Conservation (phyloP, 768 basidiomycete genomes). For the Mycena rebaudengoi region DNA sequence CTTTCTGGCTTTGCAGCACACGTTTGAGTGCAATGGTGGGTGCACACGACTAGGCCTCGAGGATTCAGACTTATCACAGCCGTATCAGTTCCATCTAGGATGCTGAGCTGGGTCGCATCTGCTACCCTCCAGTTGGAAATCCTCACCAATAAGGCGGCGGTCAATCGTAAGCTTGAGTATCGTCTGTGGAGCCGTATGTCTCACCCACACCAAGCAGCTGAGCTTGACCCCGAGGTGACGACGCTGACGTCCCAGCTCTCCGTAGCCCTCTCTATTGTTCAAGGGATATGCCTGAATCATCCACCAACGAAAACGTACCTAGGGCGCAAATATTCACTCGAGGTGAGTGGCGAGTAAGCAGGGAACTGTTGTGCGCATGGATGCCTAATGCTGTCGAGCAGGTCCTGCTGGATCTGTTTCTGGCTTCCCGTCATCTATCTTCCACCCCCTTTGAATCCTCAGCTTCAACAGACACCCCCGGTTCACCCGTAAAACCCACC, state of each 20-base stretch:
- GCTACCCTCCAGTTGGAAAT: slow-evolving; percentile 61
- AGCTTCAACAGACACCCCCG: slow-evolving; percentile 29
- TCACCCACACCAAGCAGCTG: slow-evolving; percentile 39
- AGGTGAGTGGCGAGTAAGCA: slow-evolving; percentile 62
- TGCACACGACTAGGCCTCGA: too few species aligned
- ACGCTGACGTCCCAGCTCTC: slow-evolving; percentile 61
- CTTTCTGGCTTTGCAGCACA: slow-evolving; percentile 76
- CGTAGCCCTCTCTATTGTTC: slow-evolving; percentile 72
- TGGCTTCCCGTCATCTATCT: slow-evolving; percentile 72
- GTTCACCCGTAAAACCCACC: slow-evolving; percentile 20
- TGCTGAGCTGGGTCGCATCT: slow-evolving; percentile 68
- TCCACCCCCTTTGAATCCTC: slow-evolving; percentile 38
- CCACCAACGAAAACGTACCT: slow-evolving; percentile 71
- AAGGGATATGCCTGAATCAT: slow-evolving; percentile 81
- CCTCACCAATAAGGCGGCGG: slow-evolving; percentile 52
- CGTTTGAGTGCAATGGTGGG: slow-evolving; percentile 86
- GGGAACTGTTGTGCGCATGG: too few species aligned
- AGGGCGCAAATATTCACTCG: slow-evolving; percentile 70
- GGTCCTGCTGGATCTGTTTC: slow-evolving; percentile 77
- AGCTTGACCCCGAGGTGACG: slow-evolving; percentile 56
- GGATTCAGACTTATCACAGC: too few species aligned
- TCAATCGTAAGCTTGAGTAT: slow-evolving; percentile 50
- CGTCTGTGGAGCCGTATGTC: slow-evolving; percentile 5
- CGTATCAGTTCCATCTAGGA: slow-evolving; percentile 76
- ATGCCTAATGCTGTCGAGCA: too few species aligned